Percentiles rank a stretch among this genome's conserved stretches.
Evolutionary conservation across 441 rosid genomes (phyloP).

Genomic region (Arabidopsis lyrata): DNA sequence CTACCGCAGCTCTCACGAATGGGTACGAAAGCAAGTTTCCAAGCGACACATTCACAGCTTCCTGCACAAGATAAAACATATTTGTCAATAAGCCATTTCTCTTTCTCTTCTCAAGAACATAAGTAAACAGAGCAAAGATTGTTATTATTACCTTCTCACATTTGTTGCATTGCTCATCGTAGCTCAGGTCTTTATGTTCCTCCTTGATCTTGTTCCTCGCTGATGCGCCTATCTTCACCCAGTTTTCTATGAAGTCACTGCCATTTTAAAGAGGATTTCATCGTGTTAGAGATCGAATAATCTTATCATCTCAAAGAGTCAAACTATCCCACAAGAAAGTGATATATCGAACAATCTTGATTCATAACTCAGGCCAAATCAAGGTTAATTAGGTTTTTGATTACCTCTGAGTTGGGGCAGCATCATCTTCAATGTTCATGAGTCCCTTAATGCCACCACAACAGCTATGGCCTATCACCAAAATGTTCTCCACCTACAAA

Average conservation of each 20-base stretch:
- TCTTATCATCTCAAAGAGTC: no score
- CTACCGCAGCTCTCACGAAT: constrained; percentile 75
- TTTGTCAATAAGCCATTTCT: neutral
- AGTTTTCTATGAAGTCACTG: constrained; percentile 89
- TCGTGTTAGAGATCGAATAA: neutral
- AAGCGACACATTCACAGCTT: constrained; percentile 91
- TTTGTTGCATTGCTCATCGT: constrained; percentile 67
- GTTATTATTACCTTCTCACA: constrained; percentile 78
- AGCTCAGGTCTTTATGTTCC: constrained; percentile 47
- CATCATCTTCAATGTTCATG: constrained; percentile 82
- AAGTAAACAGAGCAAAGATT: neutral
- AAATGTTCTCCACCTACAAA: constrained; percentile 80
- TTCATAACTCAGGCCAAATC: neutral
- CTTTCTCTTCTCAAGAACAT: neutral
- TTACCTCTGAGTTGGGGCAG: constrained; percentile 54
- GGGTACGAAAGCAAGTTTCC: constrained; percentile 93
- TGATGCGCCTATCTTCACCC: constrained; percentile 80
- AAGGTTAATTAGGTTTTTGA: neutral
- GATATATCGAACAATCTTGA: neutral
- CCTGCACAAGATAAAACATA: constrained; percentile 54
- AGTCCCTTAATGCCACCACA: constrained; percentile 97
- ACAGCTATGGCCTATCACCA: constrained; percentile 92
- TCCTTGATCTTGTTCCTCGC: constrained; percentile 80
- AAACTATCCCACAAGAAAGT: neutral
- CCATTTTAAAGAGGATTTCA: constrained; percentile 20